These are phyloP conservation scores for Cyclotella kingstonii DNA, from an alignment of 108 stramenopile species.

Conservation along the genomic window DNA sequence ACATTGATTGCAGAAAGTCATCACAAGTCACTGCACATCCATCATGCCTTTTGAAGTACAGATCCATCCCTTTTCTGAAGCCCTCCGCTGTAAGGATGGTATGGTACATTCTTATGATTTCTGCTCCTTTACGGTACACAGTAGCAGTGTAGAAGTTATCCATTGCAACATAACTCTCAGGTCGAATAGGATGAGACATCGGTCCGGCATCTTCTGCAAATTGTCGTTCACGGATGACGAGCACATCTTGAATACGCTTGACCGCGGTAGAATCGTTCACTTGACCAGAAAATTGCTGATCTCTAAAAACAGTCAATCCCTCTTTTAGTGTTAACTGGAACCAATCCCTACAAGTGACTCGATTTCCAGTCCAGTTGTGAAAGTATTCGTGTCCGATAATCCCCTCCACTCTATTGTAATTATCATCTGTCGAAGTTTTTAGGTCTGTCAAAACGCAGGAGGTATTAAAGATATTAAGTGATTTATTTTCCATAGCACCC, in stretches of 20 bases:
- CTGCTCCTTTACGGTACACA: constrained; percentile 91
- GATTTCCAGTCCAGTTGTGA: constrained; percentile 97
- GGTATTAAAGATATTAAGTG: constrained; percentile 88
- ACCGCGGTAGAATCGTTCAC: constrained; percentile 88
- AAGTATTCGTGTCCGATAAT: constrained; percentile 97
- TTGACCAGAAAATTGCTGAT: constrained; percentile 90
- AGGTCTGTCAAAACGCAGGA: constrained; percentile 93
- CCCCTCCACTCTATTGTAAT: constrained; percentile 75
- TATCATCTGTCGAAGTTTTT: constrained; percentile 84
- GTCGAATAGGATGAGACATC: constrained; percentile 97
- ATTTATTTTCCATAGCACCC: constrained; percentile 89
- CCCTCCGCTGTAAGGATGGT: constrained; percentile 86
- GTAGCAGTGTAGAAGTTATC: constrained; percentile 89
- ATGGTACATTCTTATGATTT: constrained; percentile 97
- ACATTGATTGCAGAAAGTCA: constrained; percentile 95
- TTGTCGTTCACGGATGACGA: constrained; percentile 77
- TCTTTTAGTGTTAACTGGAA: constrained; percentile 98
- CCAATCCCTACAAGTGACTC: constrained; percentile 98
- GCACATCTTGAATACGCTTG: constrained; percentile 93
- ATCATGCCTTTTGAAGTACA: constrained; percentile 95
- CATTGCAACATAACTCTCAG: constrained; percentile 93
- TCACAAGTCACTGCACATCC: constrained; percentile 96
- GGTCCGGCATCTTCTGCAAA: constrained; percentile 79
- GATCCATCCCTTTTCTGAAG: constrained; percentile 96
- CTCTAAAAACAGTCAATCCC: constrained; percentile 96